phyloP scores from a whole-genome alignment of 371 early-diverging fungal species.

The Sporodiniella umbellata region DNA sequence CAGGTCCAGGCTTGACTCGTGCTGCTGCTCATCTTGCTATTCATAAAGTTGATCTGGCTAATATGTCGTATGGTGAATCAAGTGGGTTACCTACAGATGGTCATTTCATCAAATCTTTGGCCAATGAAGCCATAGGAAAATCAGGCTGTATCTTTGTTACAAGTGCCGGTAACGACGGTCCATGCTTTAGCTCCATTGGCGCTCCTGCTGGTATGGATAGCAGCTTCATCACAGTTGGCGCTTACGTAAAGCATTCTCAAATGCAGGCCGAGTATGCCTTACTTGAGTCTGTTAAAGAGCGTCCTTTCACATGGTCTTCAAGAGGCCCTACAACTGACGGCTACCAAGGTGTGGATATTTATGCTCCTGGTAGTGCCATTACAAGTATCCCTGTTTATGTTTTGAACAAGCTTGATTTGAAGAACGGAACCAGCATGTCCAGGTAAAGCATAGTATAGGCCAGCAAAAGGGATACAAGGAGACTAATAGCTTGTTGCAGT shows the following conservation, averaged over 20 bases:
- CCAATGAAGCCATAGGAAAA: constrained; percentile 80
- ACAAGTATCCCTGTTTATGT: constrained; percentile 90
- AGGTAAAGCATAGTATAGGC: constrained; percentile 24
- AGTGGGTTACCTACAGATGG: constrained; percentile 70
- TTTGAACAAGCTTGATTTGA: constrained; percentile 69
- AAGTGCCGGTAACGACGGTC: constrained; percentile 93
- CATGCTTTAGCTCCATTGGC: constrained; percentile 82
- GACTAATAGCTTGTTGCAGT: constrained; percentile 24
- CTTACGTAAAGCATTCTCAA: constrained; percentile 84
- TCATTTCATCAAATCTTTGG: constrained; percentile 76
- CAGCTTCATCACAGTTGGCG: constrained; percentile 87
- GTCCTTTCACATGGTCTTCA: constrained; percentile 88
- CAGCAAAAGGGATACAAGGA: neutral
- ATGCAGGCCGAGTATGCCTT: constrained; percentile 87
- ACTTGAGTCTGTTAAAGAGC: constrained; percentile 70
- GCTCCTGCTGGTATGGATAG: constrained; percentile 82
- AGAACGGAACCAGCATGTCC: constrained; percentile 95
- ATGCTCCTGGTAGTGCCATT: constrained; percentile 92
- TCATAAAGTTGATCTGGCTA: constrained; percentile 86
- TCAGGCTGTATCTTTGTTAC: constrained; percentile 83
- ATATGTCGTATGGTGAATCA: constrained; percentile 94
- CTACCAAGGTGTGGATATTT: constrained; percentile 77
- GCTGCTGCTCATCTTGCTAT: constrained; percentile 77
- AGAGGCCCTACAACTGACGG: constrained; percentile 91
- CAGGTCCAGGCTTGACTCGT: constrained; percentile 81